Conservation (phyloP, 2,329 filamentous ascomycete species). For the Metarhizium sp. region DNA sequence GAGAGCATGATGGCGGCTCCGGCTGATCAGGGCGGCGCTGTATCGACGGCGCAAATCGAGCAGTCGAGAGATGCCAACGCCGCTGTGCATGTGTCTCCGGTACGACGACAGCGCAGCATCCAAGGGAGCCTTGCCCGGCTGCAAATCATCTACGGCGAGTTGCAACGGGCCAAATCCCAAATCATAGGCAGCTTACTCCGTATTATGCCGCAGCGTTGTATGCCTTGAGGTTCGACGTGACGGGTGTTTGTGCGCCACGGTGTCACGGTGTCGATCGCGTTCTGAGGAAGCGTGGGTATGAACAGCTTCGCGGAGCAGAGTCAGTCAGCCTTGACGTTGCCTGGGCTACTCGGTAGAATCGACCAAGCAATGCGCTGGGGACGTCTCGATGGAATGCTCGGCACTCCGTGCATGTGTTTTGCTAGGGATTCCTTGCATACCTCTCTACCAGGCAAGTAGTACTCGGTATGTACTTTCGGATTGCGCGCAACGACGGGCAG, state of each 20-base stretch:
- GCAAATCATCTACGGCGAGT: background rate
- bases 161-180: background rate
- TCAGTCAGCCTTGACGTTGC: background rate
- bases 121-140: background rate
- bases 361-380: background rate
- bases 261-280: background rate
- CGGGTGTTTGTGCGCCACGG: no score
- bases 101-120: background rate
- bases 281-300: no score
- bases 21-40: background rate
- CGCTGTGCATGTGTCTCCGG: background rate
- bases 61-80: background rate
- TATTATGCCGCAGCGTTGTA: background rate
- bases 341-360: background rate
- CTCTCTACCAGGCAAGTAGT: no score
- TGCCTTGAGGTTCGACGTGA: no score
- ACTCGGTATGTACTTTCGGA: no score
- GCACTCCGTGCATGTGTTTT: background rate
- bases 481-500: no score
- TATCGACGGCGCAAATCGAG: background rate
- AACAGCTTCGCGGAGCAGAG: no score
- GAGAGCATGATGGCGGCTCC: conserved; percentile 32
- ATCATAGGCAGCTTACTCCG: background rate
- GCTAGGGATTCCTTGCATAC: no score
- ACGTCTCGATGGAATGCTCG: background rate